Conservation (phyloP, 2,329 filamentous ascomycete genomes). For the Corinectria fuckeliana region DNA sequence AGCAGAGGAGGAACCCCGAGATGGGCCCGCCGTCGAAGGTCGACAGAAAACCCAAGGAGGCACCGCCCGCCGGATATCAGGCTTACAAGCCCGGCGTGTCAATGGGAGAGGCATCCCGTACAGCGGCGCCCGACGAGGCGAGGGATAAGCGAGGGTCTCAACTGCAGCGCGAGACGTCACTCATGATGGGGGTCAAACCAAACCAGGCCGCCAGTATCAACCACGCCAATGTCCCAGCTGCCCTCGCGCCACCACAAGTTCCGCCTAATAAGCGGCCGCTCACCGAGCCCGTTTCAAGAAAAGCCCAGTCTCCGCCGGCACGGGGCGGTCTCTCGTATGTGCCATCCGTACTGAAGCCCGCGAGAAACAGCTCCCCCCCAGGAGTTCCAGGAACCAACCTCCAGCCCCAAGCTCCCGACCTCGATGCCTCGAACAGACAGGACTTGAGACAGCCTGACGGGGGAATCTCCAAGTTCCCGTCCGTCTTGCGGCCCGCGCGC, state of each 20-base stretch:
- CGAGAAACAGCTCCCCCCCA: constrained; percentile 19
- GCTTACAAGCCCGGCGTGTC: constrained; percentile 23
- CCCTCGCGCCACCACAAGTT: constrained; percentile 32
- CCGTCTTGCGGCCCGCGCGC: constrained; percentile 16
- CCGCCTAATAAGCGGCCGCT: constrained; percentile 31
- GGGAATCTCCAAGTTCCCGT: constrained; percentile 13
- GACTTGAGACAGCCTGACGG: neutral
- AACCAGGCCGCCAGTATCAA: constrained; percentile 26
- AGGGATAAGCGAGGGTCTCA: constrained; percentile 17
- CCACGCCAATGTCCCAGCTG: constrained; percentile 27
- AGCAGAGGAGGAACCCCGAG: constrained; percentile 1
- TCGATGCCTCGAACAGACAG: neutral
- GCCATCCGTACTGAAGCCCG: constrained; percentile 35
- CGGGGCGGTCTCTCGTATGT: constrained; percentile 25
- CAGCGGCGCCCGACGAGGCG: constrained; percentile 13
- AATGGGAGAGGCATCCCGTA: constrained; percentile 9
- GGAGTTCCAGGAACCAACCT: neutral
- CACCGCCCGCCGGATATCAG: constrained; percentile 14
- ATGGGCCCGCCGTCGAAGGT: constrained; percentile 15
- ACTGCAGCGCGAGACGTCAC: constrained; percentile 35
- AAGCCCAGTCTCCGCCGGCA: constrained; percentile 4
- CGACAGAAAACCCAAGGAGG: constrained; percentile 16
- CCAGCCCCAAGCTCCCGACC: neutral
- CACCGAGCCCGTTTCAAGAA: constrained; percentile 4
- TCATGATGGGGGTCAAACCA: constrained; percentile 33